These are phyloP conservation scores for Kwoniella sp. DNA, from an alignment of 768 basidiomycete species.

Conservation along the genomic window DNA sequence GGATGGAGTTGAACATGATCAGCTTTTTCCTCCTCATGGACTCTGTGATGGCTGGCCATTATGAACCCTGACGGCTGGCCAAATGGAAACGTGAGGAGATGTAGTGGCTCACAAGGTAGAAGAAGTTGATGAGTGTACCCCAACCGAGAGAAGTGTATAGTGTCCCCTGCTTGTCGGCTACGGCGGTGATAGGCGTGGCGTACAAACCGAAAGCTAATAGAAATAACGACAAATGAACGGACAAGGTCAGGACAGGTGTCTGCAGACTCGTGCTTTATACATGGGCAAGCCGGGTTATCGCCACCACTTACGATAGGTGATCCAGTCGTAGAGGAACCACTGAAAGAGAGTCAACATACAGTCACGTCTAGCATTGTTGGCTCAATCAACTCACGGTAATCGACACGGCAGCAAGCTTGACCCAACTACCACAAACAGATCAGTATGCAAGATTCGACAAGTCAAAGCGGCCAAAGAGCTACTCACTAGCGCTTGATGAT, in stretches of 20 bases:
- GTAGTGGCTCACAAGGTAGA: conserved; percentile 60
- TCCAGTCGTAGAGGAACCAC: conserved; percentile 41
- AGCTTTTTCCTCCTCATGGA: no score
- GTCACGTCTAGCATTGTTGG: not conserved
- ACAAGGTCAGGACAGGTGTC: no score
- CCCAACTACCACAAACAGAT: no score
- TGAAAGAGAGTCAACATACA: not conserved
- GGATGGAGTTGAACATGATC: not conserved
- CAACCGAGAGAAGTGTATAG: conserved; percentile 74
- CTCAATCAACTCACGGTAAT: conserved; percentile 56
- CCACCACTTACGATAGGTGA: conserved; percentile 38
- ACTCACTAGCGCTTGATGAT: conserved; percentile 70
- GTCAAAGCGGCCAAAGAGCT: no score
- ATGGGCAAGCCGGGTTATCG: no score
- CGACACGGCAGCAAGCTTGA: conserved; percentile 71
- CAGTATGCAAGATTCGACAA: conserved; percentile 3
- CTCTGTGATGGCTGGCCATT: no score
- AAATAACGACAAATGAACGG: no score
- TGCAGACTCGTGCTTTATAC: no score
- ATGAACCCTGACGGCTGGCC: no score
- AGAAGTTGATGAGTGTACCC: conserved; percentile 75
- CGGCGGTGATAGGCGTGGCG: conserved; percentile 68
- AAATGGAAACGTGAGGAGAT: no score
- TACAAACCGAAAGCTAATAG: conserved; percentile 70
- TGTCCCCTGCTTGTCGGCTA: conserved; percentile 63